Conservation (phyloP, 139 green algal genomes). For the Chlorella sp. region DNA sequence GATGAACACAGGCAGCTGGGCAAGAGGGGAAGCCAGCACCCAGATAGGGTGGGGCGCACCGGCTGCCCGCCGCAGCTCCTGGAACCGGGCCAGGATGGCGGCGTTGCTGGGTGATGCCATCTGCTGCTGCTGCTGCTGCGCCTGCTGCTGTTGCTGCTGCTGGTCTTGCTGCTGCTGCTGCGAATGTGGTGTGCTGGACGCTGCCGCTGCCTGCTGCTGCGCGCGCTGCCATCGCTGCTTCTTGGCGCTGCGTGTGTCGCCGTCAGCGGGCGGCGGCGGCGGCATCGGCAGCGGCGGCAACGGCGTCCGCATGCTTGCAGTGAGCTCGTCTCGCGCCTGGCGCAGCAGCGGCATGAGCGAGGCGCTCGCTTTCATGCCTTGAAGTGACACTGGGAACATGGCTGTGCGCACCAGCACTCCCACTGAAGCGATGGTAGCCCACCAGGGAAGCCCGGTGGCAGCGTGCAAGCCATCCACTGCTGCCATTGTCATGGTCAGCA, state of each 20-base stretch:
- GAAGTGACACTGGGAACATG: slow-evolving; percentile 54
- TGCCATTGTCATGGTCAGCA: slow-evolving; percentile 15
- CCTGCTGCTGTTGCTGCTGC: neutral
- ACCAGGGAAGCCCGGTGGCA: slow-evolving; percentile 70
- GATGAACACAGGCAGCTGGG: slow-evolving; percentile 77
- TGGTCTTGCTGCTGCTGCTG: neutral
- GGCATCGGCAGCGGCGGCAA: neutral
- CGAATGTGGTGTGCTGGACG: neutral
- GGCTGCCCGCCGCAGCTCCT: slow-evolving; percentile 53
- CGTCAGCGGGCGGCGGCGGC: neutral
- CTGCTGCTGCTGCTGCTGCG: neutral
- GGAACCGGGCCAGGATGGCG: neutral
- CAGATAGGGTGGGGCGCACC: slow-evolving; percentile 68
- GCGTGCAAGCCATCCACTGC: slow-evolving; percentile 59
- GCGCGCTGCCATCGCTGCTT: slow-evolving; percentile 33
- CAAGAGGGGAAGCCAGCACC: slow-evolving; percentile 72
- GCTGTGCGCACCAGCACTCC: slow-evolving; percentile 43
- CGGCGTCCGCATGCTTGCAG: neutral
- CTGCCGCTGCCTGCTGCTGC: slow-evolving; percentile 31
- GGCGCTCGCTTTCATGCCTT: slow-evolving; percentile 45
- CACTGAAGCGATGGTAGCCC: slow-evolving; percentile 56
- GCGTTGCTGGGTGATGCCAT: neutral
- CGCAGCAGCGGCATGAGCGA: slow-evolving; percentile 34
- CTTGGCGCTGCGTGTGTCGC: slow-evolving; percentile 28
- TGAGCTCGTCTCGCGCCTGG: slow-evolving; percentile 27